These are phyloP conservation scores for Aureobasidium sp. DNA, from an alignment of 2,329 filamentous ascomycete genomes.

Conservation along the genomic window DNA sequence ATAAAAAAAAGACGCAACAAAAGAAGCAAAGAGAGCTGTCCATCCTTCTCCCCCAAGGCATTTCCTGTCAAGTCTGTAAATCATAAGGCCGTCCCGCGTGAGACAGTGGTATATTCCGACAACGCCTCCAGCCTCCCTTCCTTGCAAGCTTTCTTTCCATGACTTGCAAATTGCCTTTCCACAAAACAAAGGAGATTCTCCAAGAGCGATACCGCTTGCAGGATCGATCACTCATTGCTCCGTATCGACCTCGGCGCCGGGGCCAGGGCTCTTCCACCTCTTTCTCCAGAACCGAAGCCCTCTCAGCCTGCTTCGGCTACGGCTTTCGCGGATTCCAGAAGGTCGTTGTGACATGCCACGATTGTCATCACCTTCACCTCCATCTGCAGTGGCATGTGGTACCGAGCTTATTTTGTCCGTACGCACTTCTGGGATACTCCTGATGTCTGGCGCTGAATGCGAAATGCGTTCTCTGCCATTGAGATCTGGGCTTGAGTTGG, in stretches of 20 bases:
- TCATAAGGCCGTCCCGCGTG: constrained; percentile 12
- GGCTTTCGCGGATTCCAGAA: constrained; percentile 18
- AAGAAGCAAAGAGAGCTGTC: not conserved
- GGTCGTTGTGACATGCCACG: constrained; percentile 1
- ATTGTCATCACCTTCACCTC: not conserved
- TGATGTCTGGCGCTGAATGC: constrained; percentile 8
- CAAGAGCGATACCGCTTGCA: not conserved
- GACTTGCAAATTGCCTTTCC: not conserved
- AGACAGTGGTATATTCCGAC: constrained; percentile 10
- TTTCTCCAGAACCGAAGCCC: constrained; percentile 30
- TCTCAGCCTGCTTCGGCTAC: constrained; percentile 27
- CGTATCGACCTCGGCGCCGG: not conserved
- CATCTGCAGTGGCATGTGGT: not conserved
- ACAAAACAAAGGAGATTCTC: constrained; percentile 5
- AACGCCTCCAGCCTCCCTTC: not conserved
- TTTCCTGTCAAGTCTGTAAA: constrained; percentile 1
- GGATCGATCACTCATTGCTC: not conserved
- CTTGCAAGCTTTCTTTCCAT: not conserved
- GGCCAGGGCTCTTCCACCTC: constrained; percentile 12
- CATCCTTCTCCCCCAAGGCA: not conserved
- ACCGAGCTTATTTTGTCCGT: not conserved
- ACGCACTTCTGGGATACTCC: constrained; percentile 1
- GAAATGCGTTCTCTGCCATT: not conserved
- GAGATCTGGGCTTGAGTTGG: constrained; percentile 9
- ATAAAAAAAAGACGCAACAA: not conserved